phyloP scores from a whole-genome alignment of 768 basidiomycete species.

The Suillus subluteus region DNA sequence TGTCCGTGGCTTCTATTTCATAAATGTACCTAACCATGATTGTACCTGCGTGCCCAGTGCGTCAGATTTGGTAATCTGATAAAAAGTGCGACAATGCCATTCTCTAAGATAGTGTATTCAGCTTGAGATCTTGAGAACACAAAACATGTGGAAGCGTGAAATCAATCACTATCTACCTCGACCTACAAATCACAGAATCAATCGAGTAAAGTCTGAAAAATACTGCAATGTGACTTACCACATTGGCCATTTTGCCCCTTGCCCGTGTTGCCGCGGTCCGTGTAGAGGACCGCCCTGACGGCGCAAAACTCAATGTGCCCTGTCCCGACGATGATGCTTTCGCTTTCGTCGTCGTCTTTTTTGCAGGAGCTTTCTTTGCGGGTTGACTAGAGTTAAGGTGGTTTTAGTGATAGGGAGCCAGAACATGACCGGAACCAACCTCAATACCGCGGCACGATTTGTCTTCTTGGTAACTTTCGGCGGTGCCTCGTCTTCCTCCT shows the following conservation, averaged over 20 bases:
- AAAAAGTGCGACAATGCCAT: neutral
- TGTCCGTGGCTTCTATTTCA: neutral
- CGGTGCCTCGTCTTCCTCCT: conserved; percentile 50
- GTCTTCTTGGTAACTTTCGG: conserved; percentile 57
- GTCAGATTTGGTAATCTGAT: neutral
- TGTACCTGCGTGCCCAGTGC: neutral
- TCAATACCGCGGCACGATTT: conserved; percentile 65
- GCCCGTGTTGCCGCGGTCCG: conserved; percentile 74
- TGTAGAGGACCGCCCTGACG: conserved; percentile 57
- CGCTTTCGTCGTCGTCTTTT: conserved; percentile 41
- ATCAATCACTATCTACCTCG: conserved; percentile 35
- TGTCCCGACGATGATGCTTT: conserved; percentile 43
- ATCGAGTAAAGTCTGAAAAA: neutral
- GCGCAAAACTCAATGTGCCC: conserved; percentile 64
- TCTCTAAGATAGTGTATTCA: neutral
- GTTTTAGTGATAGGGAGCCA: conserved; percentile 25
- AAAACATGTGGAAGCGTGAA: neutral
- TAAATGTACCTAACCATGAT: neutral
- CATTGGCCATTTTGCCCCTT: conserved; percentile 58
- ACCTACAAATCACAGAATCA: conserved; percentile 6
- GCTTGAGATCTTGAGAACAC: neutral
- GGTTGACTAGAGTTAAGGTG: conserved; percentile 32
- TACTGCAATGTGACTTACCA: conserved; percentile 33
- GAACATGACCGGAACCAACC: conserved; percentile 43
- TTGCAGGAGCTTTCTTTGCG: conserved; percentile 58